Conservation (phyloP, 192 early-diverging fungal species). For the Chytriomyces confervae region DNA sequence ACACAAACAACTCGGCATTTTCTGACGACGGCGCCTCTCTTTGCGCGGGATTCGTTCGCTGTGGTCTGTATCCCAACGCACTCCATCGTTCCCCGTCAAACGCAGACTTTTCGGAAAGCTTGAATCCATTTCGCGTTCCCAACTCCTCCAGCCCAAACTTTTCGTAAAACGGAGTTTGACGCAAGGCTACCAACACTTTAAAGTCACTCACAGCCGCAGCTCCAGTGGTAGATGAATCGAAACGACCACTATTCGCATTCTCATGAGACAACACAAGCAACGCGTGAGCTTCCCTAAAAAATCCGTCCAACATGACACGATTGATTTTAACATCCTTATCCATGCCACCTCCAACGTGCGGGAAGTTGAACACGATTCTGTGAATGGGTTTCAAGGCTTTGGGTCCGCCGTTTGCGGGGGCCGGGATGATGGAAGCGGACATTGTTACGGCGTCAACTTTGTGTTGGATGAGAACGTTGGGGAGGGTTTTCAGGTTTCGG, state of each 20-base stretch:
- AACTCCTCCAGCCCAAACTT: slow-evolving; percentile 42
- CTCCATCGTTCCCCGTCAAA: slow-evolving; percentile 42
- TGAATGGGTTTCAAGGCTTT: slow-evolving; percentile 16
- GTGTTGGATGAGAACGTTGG: slow-evolving; percentile 34
- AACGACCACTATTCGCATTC: not conserved
- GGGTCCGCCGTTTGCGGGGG: slow-evolving; percentile 4
- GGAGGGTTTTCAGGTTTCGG: not conserved
- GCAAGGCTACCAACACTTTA: slow-evolving; percentile 45
- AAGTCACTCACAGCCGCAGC: slow-evolving; percentile 12
- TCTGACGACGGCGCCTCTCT: slow-evolving; percentile 49
- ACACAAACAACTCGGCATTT: slow-evolving; percentile 49
- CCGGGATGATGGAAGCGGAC: slow-evolving; percentile 1
- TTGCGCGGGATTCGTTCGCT: slow-evolving; percentile 50
- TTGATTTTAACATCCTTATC: slow-evolving; percentile 40
- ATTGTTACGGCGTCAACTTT: slow-evolving; percentile 39
- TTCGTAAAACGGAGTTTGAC: slow-evolving; percentile 49
- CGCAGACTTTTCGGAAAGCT: slow-evolving; percentile 2
- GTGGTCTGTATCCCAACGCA: slow-evolving; percentile 50
- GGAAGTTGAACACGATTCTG: slow-evolving; percentile 52
- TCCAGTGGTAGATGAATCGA: not conserved
- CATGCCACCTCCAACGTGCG: slow-evolving; percentile 46
- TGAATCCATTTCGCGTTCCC: slow-evolving; percentile 34
- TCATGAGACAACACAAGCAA: slow-evolving; percentile 14
- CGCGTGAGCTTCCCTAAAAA: slow-evolving; percentile 30
- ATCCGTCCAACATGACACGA: slow-evolving; percentile 35